Conservation (phyloP, 352 stramenopile species). For the Globisporangium nagaii region DNA sequence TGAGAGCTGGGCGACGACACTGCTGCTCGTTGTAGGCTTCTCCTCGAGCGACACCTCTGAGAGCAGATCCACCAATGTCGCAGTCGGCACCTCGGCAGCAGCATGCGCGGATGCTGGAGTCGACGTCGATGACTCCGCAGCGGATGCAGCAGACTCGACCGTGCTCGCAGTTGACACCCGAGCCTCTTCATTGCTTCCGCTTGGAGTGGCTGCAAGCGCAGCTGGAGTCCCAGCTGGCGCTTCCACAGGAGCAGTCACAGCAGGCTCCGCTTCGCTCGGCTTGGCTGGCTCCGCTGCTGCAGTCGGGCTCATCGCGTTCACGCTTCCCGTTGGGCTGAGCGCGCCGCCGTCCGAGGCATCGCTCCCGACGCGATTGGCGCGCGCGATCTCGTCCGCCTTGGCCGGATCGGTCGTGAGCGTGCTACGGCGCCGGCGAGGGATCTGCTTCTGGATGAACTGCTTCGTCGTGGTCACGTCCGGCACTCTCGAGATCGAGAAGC, state of each 20-base stretch:
- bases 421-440: conserved; percentile 34
- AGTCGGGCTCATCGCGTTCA: conserved; percentile 12
- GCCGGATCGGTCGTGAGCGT: conserved; percentile 25
- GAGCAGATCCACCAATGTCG: neutral
- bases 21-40: neutral
- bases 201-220: neutral
- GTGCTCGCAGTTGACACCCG: conserved; percentile 1
- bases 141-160: neutral
- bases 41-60: conserved; percentile 6
- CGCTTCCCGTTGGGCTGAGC: conserved; percentile 34
- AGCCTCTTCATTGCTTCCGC: neutral
- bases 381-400: conserved; percentile 45
- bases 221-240: neutral
- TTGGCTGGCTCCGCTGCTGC: neutral
- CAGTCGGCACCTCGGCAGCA: neutral
- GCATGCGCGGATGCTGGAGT: neutral
- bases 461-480: conserved; percentile 19
- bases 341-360: conserved; percentile 43
- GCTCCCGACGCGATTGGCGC: conserved; percentile 34
- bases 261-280: neutral
- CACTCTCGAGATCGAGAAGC: conserved; percentile 32
- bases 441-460: conserved; percentile 44
- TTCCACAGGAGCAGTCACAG: neutral
- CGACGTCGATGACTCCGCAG: neutral
- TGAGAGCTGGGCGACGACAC: neutral